Conservation (phyloP, 2,329 filamentous ascomycete genomes). For the Alternaria gansuensis region DNA sequence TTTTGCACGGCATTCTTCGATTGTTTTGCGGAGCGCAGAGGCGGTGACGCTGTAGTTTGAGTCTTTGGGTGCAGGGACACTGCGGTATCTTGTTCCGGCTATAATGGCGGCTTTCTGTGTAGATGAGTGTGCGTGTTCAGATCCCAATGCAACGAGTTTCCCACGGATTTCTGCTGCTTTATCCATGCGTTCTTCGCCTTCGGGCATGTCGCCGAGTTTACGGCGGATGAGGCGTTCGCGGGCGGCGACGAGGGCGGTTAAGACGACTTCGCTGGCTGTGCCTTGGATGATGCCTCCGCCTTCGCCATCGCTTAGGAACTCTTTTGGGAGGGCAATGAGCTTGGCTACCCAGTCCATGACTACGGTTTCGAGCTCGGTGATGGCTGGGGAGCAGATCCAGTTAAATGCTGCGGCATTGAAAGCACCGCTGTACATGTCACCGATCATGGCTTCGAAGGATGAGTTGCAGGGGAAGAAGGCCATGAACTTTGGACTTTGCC, state of each 20-base stretch:
- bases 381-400: slow-evolving; percentile 92
- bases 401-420: slow-evolving; percentile 95
- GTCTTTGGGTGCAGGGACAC: slow-evolving; percentile 69
- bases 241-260: slow-evolving; percentile 87
- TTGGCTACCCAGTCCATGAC: slow-evolving; percentile 91
- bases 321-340: slow-evolving; percentile 75
- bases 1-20: slow-evolving; percentile 71
- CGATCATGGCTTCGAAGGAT: slow-evolving; percentile 85
- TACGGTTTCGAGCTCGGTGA: slow-evolving; percentile 92
- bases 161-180: slow-evolving; percentile 71
- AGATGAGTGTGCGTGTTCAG: slow-evolving; percentile 80
- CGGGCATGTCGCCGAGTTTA: slow-evolving; percentile 39
- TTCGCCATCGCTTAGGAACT: slow-evolving; percentile 75
- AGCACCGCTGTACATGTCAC: slow-evolving; percentile 89
- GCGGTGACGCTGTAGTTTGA: slow-evolving; percentile 77
- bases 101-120: slow-evolving; percentile 89
- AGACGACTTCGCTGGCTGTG: slow-evolving; percentile 84
- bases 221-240: slow-evolving; percentile 70
- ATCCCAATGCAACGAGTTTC: slow-evolving; percentile 80
- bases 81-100: slow-evolving; percentile 81
- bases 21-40: slow-evolving; percentile 65
- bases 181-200: slow-evolving; percentile 59
- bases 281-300: slow-evolving; percentile 96
- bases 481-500: slow-evolving; percentile 92
- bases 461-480: slow-evolving; percentile 89